Base-by-base conservation (phyloP, 78 protist genomes). In the Bodo saltans region DNA sequence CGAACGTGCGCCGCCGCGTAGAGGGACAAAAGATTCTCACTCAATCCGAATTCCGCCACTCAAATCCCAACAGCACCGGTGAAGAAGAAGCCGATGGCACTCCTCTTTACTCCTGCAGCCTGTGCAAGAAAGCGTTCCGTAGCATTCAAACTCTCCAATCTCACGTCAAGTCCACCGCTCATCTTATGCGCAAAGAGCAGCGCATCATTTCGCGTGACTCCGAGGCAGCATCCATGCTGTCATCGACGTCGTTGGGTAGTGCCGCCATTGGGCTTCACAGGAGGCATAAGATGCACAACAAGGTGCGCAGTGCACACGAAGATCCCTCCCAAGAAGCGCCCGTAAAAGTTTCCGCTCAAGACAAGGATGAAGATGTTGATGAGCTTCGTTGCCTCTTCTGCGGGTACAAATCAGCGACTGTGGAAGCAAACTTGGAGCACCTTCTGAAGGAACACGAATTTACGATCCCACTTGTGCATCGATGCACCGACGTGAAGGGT, bases 311-410 rank as follows among this genome's bases (percentile, higher is more conserved):
- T 12, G 27, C 34, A 23, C n/a, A 2, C n/a, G 26, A 4, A 2
- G 67, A 3, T 3, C 42, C 12, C 17, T 33, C 81, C 32, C 35
- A 28, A 28, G 81, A 76, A 25, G 67, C 52, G 25, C 29, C 52
- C 30, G 81, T 38, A 12, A 12, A 23, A 27, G 8, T 25, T 3
- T 8, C 35, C 29, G 29, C 72, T 2, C 69, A 76, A 1, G n/a
- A 40, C 37, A 26, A 39, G 3, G 69, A 76, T 3, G 34, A 4
- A 27, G 40, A 47, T 29, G 28, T 12, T 17, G 8, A 47, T 27
- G 81, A 76, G 60, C 60, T 47, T 8, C 60, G 60, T 28, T 76
- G 81, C 41, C 37, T 76, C 40, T 76, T 76, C 81, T 76, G 81
- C 81, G 29, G n/a, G 41, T 30, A 42, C 69, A 17, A 38, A 26